Conservation (phyloP, 805 yeast species). For the Suhomyces sp. region DNA sequence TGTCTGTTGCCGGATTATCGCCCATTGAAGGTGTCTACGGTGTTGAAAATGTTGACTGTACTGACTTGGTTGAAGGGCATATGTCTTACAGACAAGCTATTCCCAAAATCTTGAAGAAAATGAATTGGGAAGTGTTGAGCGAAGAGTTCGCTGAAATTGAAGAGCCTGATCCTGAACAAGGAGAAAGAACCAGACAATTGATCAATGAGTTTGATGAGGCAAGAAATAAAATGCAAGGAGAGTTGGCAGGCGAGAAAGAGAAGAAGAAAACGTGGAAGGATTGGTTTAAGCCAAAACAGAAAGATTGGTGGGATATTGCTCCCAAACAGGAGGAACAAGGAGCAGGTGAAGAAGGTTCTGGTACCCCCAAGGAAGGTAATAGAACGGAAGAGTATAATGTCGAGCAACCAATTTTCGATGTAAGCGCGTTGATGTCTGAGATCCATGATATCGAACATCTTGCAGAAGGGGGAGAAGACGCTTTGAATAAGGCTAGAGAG, state of each 20-base stretch:
- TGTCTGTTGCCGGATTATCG: constrained; percentile 87
- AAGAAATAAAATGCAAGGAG: constrained; percentile 55
- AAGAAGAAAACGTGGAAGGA: constrained; percentile 47
- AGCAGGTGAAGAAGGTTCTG: constrained; percentile 18
- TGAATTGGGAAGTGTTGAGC: constrained; percentile 79
- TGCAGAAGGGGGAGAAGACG: constrained; percentile 20
- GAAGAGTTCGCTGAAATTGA: constrained; percentile 96
- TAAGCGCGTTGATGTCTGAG: constrained; percentile 43
- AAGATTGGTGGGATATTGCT: constrained; percentile 59
- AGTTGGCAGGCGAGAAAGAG: constrained; percentile 29
- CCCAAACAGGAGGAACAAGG: constrained; percentile 23
- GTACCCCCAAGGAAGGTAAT: constrained; percentile 1
- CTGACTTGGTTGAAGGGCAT: constrained; percentile 87
- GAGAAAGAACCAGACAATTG: constrained; percentile 78
- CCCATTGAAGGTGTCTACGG: constrained; percentile 62
- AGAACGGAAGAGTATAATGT: constrained; percentile 16
- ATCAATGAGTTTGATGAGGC: constrained; percentile 87
- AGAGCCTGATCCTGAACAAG: constrained; percentile 88
- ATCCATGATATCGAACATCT: constrained; percentile 44
- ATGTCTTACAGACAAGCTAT: constrained; percentile 95
- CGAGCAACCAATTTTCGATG: constrained; percentile 41
- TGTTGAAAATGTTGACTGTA: constrained; percentile 83
- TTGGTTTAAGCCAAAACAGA: constrained; percentile 49
- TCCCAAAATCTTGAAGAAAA: constrained; percentile 68
- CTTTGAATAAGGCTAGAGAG: constrained; percentile 16